Evolutionary conservation across 208 protist genomes (phyloP).

Genomic region (Leishmania mexicana): DNA sequence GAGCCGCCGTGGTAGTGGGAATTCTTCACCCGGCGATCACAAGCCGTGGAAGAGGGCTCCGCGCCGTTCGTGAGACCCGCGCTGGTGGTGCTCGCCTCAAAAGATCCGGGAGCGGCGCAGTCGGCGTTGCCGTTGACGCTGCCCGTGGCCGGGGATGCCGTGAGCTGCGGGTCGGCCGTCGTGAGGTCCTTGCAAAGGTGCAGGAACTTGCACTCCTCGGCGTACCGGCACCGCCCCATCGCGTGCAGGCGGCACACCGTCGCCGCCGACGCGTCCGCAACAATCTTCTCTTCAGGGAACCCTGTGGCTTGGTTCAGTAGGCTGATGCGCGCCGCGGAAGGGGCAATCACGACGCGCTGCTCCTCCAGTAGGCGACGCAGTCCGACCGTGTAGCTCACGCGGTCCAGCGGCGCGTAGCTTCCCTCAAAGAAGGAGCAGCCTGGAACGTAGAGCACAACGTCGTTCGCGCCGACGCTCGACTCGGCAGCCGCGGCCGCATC

Average conservation of each 20-base stretch:
- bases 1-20: neutral
- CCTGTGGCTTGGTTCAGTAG: constrained; percentile 21
- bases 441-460: constrained; percentile 44
- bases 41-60: constrained; percentile 2
- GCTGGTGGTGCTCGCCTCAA: constrained; percentile 17
- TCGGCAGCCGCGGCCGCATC: neutral
- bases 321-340: constrained; percentile 6
- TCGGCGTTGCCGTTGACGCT: neutral
- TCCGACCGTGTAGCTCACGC: constrained; percentile 68
- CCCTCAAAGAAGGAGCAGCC: constrained; percentile 30
- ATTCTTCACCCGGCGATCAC: constrained; percentile 7
- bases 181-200: constrained; percentile 79
- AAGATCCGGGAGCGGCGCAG: constrained; percentile 12
- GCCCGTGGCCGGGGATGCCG: constrained; percentile 4
- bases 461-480: constrained; percentile 10
- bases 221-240: constrained; percentile 78
- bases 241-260: constrained; percentile 77
- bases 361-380: constrained; percentile 57
- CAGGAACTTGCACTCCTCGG: constrained; percentile 84
- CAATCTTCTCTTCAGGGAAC: constrained; percentile 28
- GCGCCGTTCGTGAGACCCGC: constrained; percentile 10
- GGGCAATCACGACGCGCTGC: constrained; percentile 16
- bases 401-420: constrained; percentile 47
- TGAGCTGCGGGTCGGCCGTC: constrained; percentile 35
- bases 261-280: constrained; percentile 34